phyloP scores from a whole-genome alignment of 2,329 filamentous ascomycete species.

The Microdochium nivale region DNA sequence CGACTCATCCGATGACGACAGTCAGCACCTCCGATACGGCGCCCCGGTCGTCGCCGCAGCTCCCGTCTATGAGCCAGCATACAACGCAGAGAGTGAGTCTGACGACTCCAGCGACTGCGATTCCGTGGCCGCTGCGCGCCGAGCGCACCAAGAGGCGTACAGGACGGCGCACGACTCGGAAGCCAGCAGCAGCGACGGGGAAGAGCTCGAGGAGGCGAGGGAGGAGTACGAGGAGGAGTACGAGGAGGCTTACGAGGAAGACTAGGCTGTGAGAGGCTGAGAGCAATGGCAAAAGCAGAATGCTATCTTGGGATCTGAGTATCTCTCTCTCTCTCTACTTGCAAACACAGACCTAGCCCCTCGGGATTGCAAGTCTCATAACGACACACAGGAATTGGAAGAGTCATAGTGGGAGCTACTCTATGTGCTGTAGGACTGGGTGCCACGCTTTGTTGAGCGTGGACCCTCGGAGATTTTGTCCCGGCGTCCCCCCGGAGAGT shows the following conservation, averaged over 20 bases:
- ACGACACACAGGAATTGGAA: too few species aligned
- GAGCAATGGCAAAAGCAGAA: too few species aligned
- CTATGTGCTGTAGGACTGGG: too few species aligned
- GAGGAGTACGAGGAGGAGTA: slow-evolving; percentile 1
- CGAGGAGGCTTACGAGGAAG: neutral
- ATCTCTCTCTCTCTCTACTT: too few species aligned
- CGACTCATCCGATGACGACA: slow-evolving; percentile 9
- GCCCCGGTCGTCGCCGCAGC: slow-evolving; percentile 17
- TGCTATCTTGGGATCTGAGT: too few species aligned
- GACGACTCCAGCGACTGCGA: slow-evolving; percentile 33
- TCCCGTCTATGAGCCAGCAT: slow-evolving; percentile 24
- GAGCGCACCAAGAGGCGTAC: slow-evolving; percentile 33
- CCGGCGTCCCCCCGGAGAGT: too few species aligned
- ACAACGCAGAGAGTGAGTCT: slow-evolving; percentile 30
- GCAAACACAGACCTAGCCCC: too few species aligned
- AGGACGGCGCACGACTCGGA: slow-evolving; percentile 28
- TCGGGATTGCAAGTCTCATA: too few species aligned
- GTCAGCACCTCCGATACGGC: slow-evolving; percentile 6
- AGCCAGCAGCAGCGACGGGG: slow-evolving; percentile 40
- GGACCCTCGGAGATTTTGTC: too few species aligned
- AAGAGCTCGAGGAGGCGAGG: slow-evolving; percentile 37
- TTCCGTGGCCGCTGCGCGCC: slow-evolving; percentile 30
- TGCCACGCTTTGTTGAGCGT: too few species aligned
- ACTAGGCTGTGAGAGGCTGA: neutral
- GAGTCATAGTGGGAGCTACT: too few species aligned